A percentile compares a stretch with the other conserved stretches of the same genome.
Conservation (phyloP, 805 yeast species). For the Jamesozyma lodderae region DNA sequence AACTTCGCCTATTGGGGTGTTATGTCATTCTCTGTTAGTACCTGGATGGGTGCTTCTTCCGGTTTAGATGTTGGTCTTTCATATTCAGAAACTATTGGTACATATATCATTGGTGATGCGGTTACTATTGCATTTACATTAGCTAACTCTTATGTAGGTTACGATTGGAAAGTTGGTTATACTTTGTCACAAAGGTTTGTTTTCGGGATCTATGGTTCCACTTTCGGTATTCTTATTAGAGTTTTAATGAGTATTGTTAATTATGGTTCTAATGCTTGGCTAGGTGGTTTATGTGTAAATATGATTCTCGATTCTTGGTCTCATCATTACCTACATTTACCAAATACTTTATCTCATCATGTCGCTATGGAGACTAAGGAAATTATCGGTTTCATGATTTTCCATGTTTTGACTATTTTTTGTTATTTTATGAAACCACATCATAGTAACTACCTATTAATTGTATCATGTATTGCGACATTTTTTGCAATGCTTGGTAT, state of each 20-base stretch:
- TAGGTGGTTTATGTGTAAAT: slow-evolving; percentile 36
- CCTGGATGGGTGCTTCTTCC: slow-evolving; percentile 39
- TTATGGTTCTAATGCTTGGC: slow-evolving; percentile 39
- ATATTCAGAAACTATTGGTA: slow-evolving; percentile 37
- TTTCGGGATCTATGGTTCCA: slow-evolving; percentile 32
- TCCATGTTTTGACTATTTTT: slow-evolving; percentile 37
- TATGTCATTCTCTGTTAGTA: slow-evolving; percentile 34
- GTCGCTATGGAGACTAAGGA: slow-evolving; percentile 33
- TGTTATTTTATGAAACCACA: slow-evolving; percentile 38
- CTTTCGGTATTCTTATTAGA: slow-evolving; percentile 1
- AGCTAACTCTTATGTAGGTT: slow-evolving; percentile 40
- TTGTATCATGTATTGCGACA: slow-evolving; percentile 31
- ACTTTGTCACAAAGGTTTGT: slow-evolving; percentile 37
- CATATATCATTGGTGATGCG: slow-evolving; percentile 37
- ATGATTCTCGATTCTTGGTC: slow-evolving; percentile 36
- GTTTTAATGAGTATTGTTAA: slow-evolving; percentile 32
- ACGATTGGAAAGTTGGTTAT: slow-evolving; percentile 40
- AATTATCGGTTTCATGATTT: slow-evolving; percentile 33
- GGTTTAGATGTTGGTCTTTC: slow-evolving; percentile 36
- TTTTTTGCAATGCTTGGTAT: slow-evolving; percentile 36
- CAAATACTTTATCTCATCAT: slow-evolving; percentile 26
- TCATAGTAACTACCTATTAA: slow-evolving; percentile 32
- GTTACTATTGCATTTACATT: slow-evolving; percentile 36
- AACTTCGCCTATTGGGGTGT: slow-evolving; percentile 36
- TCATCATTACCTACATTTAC: slow-evolving; percentile 29